These are phyloP conservation scores for Diaporthe sp. DNA, from an alignment of 2,329 filamentous ascomycete species.

Conservation along the genomic window DNA sequence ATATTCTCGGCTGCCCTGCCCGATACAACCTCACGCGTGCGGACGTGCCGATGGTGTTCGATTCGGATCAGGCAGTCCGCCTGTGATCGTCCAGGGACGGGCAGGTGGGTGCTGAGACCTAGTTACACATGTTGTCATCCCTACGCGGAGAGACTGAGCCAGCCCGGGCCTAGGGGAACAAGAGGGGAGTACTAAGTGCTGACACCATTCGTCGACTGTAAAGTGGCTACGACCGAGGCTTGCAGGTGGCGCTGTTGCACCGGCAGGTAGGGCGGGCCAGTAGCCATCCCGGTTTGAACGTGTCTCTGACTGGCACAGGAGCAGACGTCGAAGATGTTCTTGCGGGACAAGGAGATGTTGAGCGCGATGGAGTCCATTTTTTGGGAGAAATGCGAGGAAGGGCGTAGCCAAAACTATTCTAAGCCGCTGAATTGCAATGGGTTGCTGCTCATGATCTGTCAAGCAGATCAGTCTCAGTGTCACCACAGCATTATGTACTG, in stretches of 20 bases:
- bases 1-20: neutral
- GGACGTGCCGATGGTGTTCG: neutral
- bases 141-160: neutral
- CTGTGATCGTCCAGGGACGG: neutral
- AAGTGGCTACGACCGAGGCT: neutral
- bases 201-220: neutral
- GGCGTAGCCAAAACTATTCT: neutral
- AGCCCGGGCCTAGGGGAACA: neutral
- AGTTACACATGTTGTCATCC: neutral
- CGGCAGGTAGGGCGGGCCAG: neutral
- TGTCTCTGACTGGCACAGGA: neutral
- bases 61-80: neutral
- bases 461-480: neutral
- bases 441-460: neutral
- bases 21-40: neutral
- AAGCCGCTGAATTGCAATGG: neutral
- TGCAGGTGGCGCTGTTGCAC: conserved; percentile 1
- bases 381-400: neutral
- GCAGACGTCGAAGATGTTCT: neutral
- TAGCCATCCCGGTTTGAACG: neutral
- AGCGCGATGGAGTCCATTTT: neutral
- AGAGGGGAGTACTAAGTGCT: neutral
- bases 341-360: neutral
- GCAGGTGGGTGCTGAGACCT: too few relatives aligned
- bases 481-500: neutral